Evolutionary conservation across 306 rosid species (phyloP).

Genomic region (Cyclanthera cordifolia): DNA sequence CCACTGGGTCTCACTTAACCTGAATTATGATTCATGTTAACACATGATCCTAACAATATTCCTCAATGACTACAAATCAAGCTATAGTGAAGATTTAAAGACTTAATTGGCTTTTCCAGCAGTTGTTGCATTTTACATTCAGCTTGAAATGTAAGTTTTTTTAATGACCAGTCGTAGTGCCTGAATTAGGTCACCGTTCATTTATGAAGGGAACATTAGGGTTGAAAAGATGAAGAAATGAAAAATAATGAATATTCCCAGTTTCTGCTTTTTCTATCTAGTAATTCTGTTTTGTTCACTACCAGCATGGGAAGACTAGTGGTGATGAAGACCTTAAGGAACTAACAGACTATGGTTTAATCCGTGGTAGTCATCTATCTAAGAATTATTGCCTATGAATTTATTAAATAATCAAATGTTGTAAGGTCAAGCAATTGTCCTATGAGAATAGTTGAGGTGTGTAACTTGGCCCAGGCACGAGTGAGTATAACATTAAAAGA

Average conservation of each 20-base stretch:
- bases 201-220: not conserved
- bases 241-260: not conserved
- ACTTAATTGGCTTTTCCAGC: not conserved
- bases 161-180: not conserved
- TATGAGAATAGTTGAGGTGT: too few relatives aligned
- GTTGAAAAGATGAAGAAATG: not conserved
- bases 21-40: conserved; percentile 25
- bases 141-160: not conserved
- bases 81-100: not conserved
- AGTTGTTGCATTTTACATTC: not conserved
- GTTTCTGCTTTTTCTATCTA: not conserved
- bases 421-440: too few relatives aligned
- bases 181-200: not conserved
- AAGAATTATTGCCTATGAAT: too few relatives aligned
- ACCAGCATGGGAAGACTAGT: too few relatives aligned
- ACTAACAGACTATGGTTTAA: too few relatives aligned
- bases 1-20: conserved; percentile 95
- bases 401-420: too few relatives aligned
- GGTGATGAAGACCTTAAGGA: too few relatives aligned
- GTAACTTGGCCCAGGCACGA: too few relatives aligned
- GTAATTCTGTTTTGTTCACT: not conserved
- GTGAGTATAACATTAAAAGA: too few relatives aligned
- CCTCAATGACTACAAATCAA: not conserved
- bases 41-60: conserved; percentile 15
- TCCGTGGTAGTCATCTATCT: too few relatives aligned